These are phyloP conservation scores for Coniochaeta sp. DNA, from an alignment of 2,329 filamentous ascomycete species.

Conservation along the genomic window DNA sequence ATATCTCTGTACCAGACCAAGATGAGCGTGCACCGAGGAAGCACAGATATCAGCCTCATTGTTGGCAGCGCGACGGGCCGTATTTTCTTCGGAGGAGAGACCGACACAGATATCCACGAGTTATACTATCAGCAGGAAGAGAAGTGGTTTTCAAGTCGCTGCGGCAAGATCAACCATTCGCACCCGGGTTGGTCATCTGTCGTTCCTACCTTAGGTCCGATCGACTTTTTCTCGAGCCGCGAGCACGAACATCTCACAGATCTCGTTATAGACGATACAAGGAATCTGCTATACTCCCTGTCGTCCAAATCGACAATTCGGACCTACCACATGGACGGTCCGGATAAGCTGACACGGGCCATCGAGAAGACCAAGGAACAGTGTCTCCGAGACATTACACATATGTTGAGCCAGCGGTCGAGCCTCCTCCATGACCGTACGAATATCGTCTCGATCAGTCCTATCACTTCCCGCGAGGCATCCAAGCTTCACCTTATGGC, in stretches of 20 bases:
- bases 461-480: constrained; percentile 72
- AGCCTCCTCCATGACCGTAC: constrained; percentile 62
- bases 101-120: constrained; percentile 84
- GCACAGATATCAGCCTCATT: constrained; percentile 70
- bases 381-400: constrained; percentile 67
- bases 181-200: constrained; percentile 63
- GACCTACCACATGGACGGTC: constrained; percentile 76
- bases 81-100: constrained; percentile 82
- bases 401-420: constrained; percentile 67
- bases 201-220: constrained; percentile 40
- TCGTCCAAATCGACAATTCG: constrained; percentile 84
- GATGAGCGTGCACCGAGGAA: constrained; percentile 71
- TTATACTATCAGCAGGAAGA: constrained; percentile 96
- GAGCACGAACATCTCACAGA: constrained; percentile 60
- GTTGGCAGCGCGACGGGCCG: constrained; percentile 76
- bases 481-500: constrained; percentile 83
- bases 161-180: constrained; percentile 83
- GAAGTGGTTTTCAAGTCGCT: constrained; percentile 87
- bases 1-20: constrained; percentile 82
- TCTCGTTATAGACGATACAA: constrained; percentile 81
- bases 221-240: constrained; percentile 42
- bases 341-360: constrained; percentile 52
- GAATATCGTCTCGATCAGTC: constrained; percentile 74
- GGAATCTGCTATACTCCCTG: constrained; percentile 84
- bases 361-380: constrained; percentile 58